Percentiles rank a stretch among this genome's conserved stretches.
These are phyloP conservation scores for Exophiala lecanii-corni DNA, from an alignment of 2,329 filamentous ascomycete genomes.

Conservation along the genomic window DNA sequence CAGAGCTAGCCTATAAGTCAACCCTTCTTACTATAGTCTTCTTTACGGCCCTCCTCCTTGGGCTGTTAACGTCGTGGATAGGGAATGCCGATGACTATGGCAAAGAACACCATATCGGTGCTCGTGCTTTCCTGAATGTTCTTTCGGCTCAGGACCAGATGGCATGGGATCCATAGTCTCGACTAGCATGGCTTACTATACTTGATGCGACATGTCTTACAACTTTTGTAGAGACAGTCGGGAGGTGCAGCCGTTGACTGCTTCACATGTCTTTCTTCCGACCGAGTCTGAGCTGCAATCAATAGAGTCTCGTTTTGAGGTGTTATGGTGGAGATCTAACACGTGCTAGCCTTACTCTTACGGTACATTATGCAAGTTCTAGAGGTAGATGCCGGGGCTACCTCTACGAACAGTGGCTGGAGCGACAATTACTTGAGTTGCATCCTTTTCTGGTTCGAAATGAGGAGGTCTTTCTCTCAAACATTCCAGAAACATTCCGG, in stretches of 20 bases:
- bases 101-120: not conserved
- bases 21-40: not conserved
- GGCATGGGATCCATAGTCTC: not conserved
- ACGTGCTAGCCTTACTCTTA: slow-evolving; percentile 1
- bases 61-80: not conserved
- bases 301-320: not conserved
- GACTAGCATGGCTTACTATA: slow-evolving; percentile 2
- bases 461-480: slow-evolving; percentile 2
- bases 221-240: not conserved
- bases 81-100: slow-evolving; percentile 1
- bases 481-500: too few species aligned
- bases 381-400: not conserved
- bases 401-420: not conserved
- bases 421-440: not conserved
- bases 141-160: not conserved
- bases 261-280: not conserved
- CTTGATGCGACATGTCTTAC: slow-evolving; percentile 3
- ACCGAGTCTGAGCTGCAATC: not conserved
- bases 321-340: slow-evolving; percentile 4
- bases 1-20: not conserved
- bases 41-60: slow-evolving; percentile 1
- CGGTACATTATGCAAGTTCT: slow-evolving; percentile 4
- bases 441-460: not conserved
- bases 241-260: not conserved
- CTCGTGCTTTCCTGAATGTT: not conserved